These are phyloP conservation scores for Aurifilum marmelostoma DNA, from an alignment of 2,329 filamentous ascomycete genomes.

Conservation along the genomic window DNA sequence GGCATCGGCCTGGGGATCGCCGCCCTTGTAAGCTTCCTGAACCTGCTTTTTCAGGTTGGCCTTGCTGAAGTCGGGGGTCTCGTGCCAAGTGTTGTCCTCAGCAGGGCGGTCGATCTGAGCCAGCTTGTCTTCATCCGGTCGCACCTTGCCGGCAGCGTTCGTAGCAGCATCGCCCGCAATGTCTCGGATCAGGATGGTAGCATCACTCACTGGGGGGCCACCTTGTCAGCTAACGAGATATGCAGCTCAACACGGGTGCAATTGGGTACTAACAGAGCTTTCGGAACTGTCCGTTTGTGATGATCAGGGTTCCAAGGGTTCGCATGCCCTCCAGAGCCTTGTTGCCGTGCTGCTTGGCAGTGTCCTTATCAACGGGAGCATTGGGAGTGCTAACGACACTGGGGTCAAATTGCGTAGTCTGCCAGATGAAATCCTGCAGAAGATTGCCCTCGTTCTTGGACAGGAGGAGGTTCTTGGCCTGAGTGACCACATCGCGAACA, in stretches of 20 bases:
- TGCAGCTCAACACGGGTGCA: conserved; percentile 31
- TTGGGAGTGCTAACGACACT: conserved; percentile 64
- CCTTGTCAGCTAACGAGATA: conserved; percentile 23
- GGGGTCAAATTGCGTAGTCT: conserved; percentile 75
- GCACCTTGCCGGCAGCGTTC: conserved; percentile 74
- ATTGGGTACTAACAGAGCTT: conserved; percentile 71
- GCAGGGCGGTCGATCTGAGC: conserved; percentile 80
- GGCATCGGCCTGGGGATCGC: conserved; percentile 59
- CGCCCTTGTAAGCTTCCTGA: conserved; percentile 62
- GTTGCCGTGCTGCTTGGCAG: conserved; percentile 80
- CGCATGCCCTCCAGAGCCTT: conserved; percentile 83
- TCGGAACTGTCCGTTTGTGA: conserved; percentile 95
- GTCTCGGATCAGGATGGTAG: conserved; percentile 78
- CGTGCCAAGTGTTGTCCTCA: conserved; percentile 92
- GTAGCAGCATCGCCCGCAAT: conserved; percentile 88
- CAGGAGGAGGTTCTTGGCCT: conserved; percentile 82
- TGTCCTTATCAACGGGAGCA: conserved; percentile 73
- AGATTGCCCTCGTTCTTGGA: conserved; percentile 95
- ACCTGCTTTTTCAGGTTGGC: conserved; percentile 70
- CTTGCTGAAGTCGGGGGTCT: conserved; percentile 75
- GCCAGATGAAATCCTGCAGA: conserved; percentile 96
- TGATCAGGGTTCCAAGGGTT: conserved; percentile 83
- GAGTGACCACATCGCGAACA: conserved; percentile 75
- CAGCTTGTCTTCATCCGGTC: conserved; percentile 77
- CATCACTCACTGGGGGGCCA: conserved; percentile 67